phyloP scores from a whole-genome alignment of 306 rosid species.

The Quercus dentata region DNA sequence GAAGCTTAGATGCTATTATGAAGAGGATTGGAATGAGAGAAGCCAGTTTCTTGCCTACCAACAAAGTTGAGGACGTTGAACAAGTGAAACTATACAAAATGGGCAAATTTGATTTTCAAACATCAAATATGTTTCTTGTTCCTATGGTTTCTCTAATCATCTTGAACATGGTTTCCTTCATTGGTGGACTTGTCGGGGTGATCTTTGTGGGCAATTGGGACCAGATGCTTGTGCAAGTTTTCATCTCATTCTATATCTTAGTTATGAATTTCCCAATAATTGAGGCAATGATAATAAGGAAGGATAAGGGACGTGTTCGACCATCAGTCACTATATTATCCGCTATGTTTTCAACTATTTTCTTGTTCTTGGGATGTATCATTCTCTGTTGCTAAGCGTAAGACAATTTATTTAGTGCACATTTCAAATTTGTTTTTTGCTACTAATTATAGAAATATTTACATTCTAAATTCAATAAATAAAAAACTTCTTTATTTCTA shows the following conservation, averaged over 20 bases:
- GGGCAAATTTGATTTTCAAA: slow-evolving; percentile 53
- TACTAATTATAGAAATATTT: no score
- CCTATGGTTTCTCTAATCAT: slow-evolving; percentile 50
- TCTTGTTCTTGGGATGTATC: slow-evolving; percentile 3
- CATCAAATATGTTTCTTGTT: slow-evolving; percentile 45
- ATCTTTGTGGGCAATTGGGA: slow-evolving; percentile 27
- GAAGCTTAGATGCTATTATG: slow-evolving; percentile 53
- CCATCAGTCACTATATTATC: slow-evolving; percentile 7
- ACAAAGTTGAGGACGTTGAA: slow-evolving; percentile 48
- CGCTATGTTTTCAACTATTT: background rate
- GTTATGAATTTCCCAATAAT: slow-evolving; percentile 19
- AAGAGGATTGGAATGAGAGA: slow-evolving; percentile 50
- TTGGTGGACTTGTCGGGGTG: slow-evolving; percentile 37
- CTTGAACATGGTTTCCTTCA: slow-evolving; percentile 39
- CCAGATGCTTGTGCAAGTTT: slow-evolving; percentile 32
- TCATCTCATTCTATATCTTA: slow-evolving; percentile 20
- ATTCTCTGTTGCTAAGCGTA: background rate
- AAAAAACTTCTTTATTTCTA: no score
- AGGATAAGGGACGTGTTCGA: slow-evolving; percentile 23
- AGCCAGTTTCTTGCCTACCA: slow-evolving; percentile 56
- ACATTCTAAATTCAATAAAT: no score
- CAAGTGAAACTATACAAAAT: slow-evolving; percentile 37
- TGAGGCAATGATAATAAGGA: slow-evolving; percentile 29
- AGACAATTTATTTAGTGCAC: no score
- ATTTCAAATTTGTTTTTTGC: no score